A percentile compares a stretch with the other conserved stretches of the same genome.
Evolutionary conservation across 352 stramenopile species (phyloP).

Genomic region (Pythium monospermum): DNA sequence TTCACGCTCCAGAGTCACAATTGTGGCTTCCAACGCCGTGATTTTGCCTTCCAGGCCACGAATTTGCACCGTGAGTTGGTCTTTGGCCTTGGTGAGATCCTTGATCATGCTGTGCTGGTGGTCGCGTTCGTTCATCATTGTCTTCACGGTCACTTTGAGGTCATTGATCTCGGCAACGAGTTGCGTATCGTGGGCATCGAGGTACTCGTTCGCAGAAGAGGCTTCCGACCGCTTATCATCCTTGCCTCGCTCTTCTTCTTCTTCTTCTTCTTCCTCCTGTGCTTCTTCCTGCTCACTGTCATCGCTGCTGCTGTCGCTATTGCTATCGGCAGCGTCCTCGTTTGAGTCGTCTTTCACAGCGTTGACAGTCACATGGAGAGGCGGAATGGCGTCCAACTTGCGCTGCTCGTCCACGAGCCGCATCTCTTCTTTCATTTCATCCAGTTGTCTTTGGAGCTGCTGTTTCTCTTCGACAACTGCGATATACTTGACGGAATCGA

Average conservation of each 20-base stretch:
- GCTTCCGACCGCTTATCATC: slow-evolving; percentile 31
- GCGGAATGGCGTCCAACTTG: slow-evolving; percentile 10
- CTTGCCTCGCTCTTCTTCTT: neutral
- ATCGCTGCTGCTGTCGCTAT: slow-evolving; percentile 9
- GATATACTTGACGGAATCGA: slow-evolving; percentile 52
- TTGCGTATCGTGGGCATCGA: slow-evolving; percentile 51
- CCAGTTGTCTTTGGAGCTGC: slow-evolving; percentile 11
- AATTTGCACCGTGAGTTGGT: slow-evolving; percentile 8
- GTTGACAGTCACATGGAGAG: slow-evolving; percentile 15
- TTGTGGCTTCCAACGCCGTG: slow-evolving; percentile 12
- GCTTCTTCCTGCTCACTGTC: slow-evolving; percentile 24
- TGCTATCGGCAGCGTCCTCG: slow-evolving; percentile 21
- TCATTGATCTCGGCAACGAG: slow-evolving; percentile 45
- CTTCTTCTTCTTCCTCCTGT: slow-evolving; percentile 6
- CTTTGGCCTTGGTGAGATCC: slow-evolving; percentile 17
- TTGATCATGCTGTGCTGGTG: slow-evolving; percentile 8
- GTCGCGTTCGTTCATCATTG: slow-evolving; percentile 18
- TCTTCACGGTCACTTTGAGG: slow-evolving; percentile 31
- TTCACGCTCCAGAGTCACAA: slow-evolving; percentile 13
- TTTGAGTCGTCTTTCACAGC: slow-evolving; percentile 10
- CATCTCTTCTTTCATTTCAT: slow-evolving; percentile 21
- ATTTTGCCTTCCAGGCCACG: slow-evolving; percentile 15
- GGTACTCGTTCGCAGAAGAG: slow-evolving; percentile 51
- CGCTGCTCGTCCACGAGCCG: slow-evolving; percentile 1
- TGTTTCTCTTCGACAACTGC: slow-evolving; percentile 42